phyloP scores from a whole-genome alignment of 257 asterid species.

The Nicotiana obtusifolia region DNA sequence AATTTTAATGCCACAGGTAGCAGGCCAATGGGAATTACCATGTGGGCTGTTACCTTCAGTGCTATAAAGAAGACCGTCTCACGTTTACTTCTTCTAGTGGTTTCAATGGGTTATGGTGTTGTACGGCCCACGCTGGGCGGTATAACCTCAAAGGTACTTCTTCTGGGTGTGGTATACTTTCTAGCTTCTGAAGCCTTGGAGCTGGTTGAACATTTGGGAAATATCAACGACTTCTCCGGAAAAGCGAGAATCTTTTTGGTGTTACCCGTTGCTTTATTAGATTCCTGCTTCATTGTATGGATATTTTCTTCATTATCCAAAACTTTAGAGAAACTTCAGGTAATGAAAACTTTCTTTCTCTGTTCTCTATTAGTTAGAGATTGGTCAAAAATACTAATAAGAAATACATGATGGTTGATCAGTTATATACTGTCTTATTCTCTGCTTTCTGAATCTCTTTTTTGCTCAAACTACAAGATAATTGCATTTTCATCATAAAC shows the following conservation, averaged over 20 bases:
- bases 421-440: neutral
- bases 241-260: constrained; percentile 84
- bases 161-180: constrained; percentile 77
- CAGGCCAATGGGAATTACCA: constrained; percentile 88
- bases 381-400: neutral
- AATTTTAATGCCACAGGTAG: constrained; percentile 84
- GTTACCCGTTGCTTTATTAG: constrained; percentile 89
- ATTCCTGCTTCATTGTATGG: constrained; percentile 89
- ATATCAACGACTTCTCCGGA: constrained; percentile 85
- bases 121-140: constrained; percentile 91
- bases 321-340: constrained; percentile 98
- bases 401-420: neutral
- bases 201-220: constrained; percentile 96
- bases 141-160: constrained; percentile 55
- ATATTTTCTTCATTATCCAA: constrained; percentile 90
- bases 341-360: constrained; percentile 12
- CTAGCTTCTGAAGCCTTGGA: constrained; percentile 94
- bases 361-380: neutral
- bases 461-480: neutral
- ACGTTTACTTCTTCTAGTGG: constrained; percentile 89
- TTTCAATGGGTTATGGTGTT: constrained; percentile 96
- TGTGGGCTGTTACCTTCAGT: constrained; percentile 90
- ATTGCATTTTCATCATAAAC: neutral
- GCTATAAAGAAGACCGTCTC: constrained; percentile 93
- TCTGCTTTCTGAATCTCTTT: neutral